Percentiles rank a stretch among this genome's conserved stretches.
These are phyloP conservation scores for Ascodesmis nigricans DNA, from an alignment of 495 filamentous ascomycete species.

Conservation along the genomic window DNA sequence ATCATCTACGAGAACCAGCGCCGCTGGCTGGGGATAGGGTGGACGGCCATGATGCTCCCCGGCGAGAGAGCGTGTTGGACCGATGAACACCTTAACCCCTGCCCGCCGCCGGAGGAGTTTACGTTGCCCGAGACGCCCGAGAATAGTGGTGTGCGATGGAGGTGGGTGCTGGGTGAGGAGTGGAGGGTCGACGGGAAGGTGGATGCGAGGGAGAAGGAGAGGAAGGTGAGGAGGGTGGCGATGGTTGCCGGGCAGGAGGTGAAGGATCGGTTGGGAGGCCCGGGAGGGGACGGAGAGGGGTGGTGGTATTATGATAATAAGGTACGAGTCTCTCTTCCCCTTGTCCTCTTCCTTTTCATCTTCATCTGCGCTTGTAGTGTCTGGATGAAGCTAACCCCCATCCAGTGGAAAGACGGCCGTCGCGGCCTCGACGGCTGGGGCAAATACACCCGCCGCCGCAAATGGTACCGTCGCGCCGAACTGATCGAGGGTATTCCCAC, in stretches of 20 bases:
- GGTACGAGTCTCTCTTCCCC: slow-evolving; percentile 28
- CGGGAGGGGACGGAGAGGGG: slow-evolving; percentile 39
- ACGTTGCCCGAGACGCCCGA: slow-evolving; percentile 63
- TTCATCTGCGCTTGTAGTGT: neutral
- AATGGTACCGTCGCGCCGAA: slow-evolving; percentile 93
- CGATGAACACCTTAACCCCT: slow-evolving; percentile 74
- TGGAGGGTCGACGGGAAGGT: slow-evolving; percentile 65
- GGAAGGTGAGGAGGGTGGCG: slow-evolving; percentile 20
- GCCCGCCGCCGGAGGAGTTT: slow-evolving; percentile 59
- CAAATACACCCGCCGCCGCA: slow-evolving; percentile 75
- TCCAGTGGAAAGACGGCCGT: slow-evolving; percentile 75
- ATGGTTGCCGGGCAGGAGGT: too few species aligned
- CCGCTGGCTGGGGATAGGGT: slow-evolving; percentile 83
- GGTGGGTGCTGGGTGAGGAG: slow-evolving; percentile 62
- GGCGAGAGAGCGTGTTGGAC: slow-evolving; percentile 85
- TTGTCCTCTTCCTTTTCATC: neutral
- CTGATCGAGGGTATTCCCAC: slow-evolving; percentile 43
- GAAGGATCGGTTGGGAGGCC: slow-evolving; percentile 22
- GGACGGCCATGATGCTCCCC: slow-evolving; percentile 74
- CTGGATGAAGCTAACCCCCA: neutral
- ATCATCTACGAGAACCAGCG: slow-evolving; percentile 92
- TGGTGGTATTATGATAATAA: slow-evolving; percentile 99
- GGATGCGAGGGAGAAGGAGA: slow-evolving; percentile 25
- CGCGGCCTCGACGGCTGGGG: slow-evolving; percentile 85
- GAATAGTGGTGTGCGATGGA: slow-evolving; percentile 60